Evolutionary conservation across 805 yeast genomes (phyloP), one percentile per base, ranked within the genome.

Genomic region (Kazachstania africana): DNA sequence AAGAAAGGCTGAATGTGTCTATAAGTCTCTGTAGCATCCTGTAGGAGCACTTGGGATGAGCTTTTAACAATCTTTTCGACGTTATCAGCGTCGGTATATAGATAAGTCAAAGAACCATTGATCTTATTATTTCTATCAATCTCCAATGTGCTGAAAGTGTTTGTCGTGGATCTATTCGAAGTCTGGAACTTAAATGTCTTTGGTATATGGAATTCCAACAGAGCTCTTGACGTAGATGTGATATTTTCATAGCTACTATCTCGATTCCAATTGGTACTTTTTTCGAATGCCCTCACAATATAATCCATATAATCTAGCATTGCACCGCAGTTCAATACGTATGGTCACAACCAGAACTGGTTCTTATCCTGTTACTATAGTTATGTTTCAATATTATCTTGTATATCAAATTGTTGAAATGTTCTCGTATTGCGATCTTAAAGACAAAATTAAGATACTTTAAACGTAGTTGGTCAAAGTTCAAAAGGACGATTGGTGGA

Each of bases 261-360:
- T 35, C 72, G 70, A 43, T 77, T 74, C 96, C 96, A 87, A 4
- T 68, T 67, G 1, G 93, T 75, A 16, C 78, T 53, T 24, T 63
- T 56, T 52, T 78, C 71, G 58, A 81, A 88, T 42, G 81, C 70
- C 55, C 69, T 65, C 43, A 78, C 77, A 20, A 88, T 70, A 53
- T 78, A 79, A 44, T 88, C 95, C 94, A 88, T 84, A 59, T 80
- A 87, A 26, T 72, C 68, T 38, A 75, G 62, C 95, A 84, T 84
- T 9, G n/a, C 8, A 14, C 27, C 12, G n/a, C n/a, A n/a, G n/a
- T n/a, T n/a, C n/a, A n/a, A n/a, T n/a, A n/a, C n/a, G n/a, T n/a
- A n/a, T n/a, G n/a, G n/a, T n/a, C n/a, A n/a, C n/a, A n/a, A n/a
- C n/a, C n/a, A n/a, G n/a, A n/a, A n/a, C n/a, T n/a, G n/a, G n/a